A percentile compares a stretch with the other conserved stretches of the same genome.
phyloP scores from a whole-genome alignment of 176 grass and related monocot species.

The Avena insularis region DNA sequence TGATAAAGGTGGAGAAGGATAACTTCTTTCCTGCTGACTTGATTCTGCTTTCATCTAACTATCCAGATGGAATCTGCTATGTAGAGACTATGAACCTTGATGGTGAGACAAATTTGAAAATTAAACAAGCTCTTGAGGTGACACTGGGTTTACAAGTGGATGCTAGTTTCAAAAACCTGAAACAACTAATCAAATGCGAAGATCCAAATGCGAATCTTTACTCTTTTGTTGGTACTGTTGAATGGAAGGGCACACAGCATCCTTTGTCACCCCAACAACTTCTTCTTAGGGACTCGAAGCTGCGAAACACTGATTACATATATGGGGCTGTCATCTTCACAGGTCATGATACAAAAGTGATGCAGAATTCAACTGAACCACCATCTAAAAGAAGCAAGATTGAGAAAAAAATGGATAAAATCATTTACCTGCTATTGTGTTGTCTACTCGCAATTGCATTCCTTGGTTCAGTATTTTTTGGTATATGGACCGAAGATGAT shows the following conservation, averaged over 20 bases:
- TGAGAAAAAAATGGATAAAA: constrained; percentile 86
- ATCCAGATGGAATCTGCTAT: constrained; percentile 94
- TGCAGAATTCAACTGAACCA: constrained; percentile 94
- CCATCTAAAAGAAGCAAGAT: constrained; percentile 98
- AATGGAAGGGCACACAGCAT: constrained; percentile 58
- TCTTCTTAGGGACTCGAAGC: constrained; percentile 92
- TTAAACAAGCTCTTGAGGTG: constrained; percentile 86
- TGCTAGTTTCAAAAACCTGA: constrained; percentile 56
- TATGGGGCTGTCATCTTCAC: constrained; percentile 95
- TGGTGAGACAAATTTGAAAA: constrained; percentile 98
- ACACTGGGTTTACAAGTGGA: constrained; percentile 75
- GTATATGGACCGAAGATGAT: constrained; percentile 83
- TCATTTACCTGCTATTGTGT: constrained; percentile 87
- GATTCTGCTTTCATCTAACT: constrained; percentile 95
- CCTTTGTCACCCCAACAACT: constrained; percentile 83
- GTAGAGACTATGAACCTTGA: constrained; percentile 99
- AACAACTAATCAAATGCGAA: constrained; percentile 79
- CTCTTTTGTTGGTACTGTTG: constrained; percentile 91
- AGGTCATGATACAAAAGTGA: constrained; percentile 94
- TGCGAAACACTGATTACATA: constrained; percentile 91
- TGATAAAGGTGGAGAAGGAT: constrained; percentile 98
- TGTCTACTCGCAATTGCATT: constrained; percentile 69
- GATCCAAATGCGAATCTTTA: constrained; percentile 96
- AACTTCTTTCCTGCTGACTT: constrained; percentile 96
- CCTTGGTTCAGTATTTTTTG: constrained; percentile 89